phyloP scores from a whole-genome alignment of 106 monocot genomes.

The Dendrobium catenatum region DNA sequence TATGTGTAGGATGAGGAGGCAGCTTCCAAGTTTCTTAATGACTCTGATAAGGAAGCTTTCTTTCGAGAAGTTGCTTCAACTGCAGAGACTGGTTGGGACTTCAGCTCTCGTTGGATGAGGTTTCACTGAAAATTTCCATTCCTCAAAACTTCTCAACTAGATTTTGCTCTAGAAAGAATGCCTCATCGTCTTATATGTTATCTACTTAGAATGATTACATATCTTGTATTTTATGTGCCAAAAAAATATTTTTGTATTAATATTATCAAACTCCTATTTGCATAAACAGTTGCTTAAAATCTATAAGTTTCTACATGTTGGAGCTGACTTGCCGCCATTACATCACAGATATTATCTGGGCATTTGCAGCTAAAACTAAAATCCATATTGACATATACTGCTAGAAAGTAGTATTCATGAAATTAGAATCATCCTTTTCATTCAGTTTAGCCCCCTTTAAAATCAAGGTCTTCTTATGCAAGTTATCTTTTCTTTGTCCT shows the following conservation, averaged over 20 bases:
- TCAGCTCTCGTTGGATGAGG: conserved; percentile 99
- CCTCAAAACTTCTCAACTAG: neutral
- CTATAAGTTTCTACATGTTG: neutral
- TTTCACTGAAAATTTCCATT: conserved; percentile 9
- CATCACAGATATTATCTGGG: neutral
- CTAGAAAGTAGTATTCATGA: neutral
- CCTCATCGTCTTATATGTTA: neutral
- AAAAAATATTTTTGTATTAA: neutral
- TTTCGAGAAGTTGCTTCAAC: conserved; percentile 78
- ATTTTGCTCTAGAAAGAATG: neutral
- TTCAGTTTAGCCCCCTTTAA: neutral
- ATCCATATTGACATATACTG: neutral
- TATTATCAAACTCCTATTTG: neutral
- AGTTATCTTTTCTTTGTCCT: too few species aligned
- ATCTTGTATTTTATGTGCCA: neutral
- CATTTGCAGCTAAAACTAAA: neutral
- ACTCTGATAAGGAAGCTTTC: conserved; percentile 41
- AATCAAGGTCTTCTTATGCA: neutral
- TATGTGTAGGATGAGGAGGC: conserved; percentile 61
- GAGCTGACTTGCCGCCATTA: neutral
- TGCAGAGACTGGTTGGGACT: conserved; percentile 99
- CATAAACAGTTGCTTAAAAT: neutral
- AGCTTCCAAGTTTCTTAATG: conserved; percentile 37
- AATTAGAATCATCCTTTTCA: neutral
- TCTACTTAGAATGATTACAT: neutral